phyloP scores from a whole-genome alignment of 768 basidiomycete genomes.

The Asterophora parasitica region DNA sequence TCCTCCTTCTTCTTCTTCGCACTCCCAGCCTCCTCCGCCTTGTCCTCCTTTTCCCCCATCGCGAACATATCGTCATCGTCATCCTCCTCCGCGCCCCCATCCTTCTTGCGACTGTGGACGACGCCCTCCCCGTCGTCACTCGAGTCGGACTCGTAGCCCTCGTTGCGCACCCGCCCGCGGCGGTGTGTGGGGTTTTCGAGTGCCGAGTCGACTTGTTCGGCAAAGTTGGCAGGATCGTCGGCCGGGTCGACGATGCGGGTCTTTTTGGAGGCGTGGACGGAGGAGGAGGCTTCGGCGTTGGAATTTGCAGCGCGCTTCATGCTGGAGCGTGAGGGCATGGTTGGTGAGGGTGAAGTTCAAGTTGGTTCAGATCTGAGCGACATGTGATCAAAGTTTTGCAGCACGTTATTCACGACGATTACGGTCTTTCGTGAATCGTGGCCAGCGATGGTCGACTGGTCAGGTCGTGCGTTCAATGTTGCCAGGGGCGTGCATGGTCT shows the following conservation, averaged over 20 bases:
- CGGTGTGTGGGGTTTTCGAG: constrained; percentile 61
- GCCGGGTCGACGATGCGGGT: constrained; percentile 74
- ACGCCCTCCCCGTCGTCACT: constrained; percentile 95
- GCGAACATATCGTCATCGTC: constrained; percentile 84
- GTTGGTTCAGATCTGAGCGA: neutral
- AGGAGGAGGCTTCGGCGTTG: constrained; percentile 25
- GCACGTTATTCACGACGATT: too few relatives aligned
- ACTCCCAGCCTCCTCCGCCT: constrained; percentile 30
- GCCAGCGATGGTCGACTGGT: too few relatives aligned
- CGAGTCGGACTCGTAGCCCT: constrained; percentile 91
- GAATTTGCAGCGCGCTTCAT: constrained; percentile 33
- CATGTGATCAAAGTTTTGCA: neutral
- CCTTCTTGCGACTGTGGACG: constrained; percentile 72
- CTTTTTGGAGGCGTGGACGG: constrained; percentile 49
- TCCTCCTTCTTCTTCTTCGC: constrained; percentile 60
- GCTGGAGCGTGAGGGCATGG: constrained; percentile 28
- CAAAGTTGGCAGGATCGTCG: constrained; percentile 73
- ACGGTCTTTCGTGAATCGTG: too few relatives aligned
- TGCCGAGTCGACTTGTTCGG: constrained; percentile 69
- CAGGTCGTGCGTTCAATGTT: too few relatives aligned
- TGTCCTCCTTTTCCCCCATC: constrained; percentile 53
- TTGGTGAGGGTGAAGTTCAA: neutral
- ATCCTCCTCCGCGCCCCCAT: constrained; percentile 39
- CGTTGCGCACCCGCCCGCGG: constrained; percentile 73
- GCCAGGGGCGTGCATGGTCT: too few relatives aligned